phyloP scores from a whole-genome alignment of 2,329 filamentous ascomycete species.

The Aotearoamyces nothofagi region DNA sequence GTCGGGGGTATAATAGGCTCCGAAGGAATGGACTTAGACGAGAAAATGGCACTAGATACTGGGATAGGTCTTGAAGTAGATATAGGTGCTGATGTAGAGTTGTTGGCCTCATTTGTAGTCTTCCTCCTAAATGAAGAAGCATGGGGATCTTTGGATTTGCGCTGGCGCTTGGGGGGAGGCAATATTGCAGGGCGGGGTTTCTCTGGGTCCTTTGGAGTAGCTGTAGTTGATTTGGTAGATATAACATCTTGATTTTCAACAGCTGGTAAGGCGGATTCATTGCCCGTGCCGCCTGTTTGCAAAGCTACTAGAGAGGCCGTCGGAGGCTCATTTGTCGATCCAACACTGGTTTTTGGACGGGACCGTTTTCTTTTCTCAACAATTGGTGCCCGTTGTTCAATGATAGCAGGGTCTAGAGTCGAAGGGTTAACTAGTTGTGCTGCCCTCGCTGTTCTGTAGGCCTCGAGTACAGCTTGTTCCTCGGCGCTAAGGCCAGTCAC shows the following conservation, averaged over 20 bases:
- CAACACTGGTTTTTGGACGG: background rate
- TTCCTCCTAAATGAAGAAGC: slow-evolving; percentile 9
- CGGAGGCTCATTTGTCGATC: background rate
- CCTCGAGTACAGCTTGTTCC: slow-evolving; percentile 18
- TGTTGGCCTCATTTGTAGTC: slow-evolving; percentile 5
- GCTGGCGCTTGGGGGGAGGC: slow-evolving; percentile 23
- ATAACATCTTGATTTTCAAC: slow-evolving; percentile 5
- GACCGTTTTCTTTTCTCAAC: slow-evolving; percentile 3
- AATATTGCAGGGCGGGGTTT: slow-evolving; percentile 11
- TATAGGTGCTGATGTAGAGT: slow-evolving; percentile 13
- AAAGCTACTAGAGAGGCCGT: background rate
- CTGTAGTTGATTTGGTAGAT: no score
- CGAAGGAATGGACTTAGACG: slow-evolving; percentile 3
- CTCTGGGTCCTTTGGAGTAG: slow-evolving; percentile 14
- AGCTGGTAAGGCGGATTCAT: no score
- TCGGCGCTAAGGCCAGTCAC: slow-evolving; percentile 17
- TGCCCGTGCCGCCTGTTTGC: background rate
- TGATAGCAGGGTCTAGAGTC: no score
- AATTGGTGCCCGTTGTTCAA: no score
- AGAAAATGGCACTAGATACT: background rate
- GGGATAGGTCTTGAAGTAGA: slow-evolving; percentile 6
- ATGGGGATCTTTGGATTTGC: slow-evolving; percentile 21
- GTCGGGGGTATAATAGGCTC: slow-evolving; percentile 12
- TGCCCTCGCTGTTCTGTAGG: slow-evolving; percentile 13
- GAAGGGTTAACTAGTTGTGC: slow-evolving; percentile 8